These are phyloP conservation scores for Penicillium paxilli DNA, from an alignment of 495 filamentous ascomycete genomes.

Conservation along the genomic window DNA sequence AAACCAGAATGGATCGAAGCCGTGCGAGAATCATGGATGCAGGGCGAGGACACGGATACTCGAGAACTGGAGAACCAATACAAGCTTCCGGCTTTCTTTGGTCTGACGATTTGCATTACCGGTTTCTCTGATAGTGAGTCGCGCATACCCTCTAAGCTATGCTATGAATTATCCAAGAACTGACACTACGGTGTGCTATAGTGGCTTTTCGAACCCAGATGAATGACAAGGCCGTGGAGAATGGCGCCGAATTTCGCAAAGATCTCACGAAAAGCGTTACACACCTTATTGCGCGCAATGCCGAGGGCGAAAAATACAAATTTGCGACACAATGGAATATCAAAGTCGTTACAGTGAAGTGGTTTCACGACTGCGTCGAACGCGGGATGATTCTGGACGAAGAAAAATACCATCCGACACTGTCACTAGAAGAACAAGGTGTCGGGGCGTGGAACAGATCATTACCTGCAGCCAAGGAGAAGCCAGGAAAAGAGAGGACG, in stretches of 20 bases:
- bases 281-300: slow-evolving; percentile 77
- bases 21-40: slow-evolving; percentile 77
- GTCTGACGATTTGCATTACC: slow-evolving; percentile 79
- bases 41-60: slow-evolving; percentile 78
- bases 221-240: slow-evolving; percentile 57
- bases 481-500: slow-evolving; percentile 11
- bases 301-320: slow-evolving; percentile 84
- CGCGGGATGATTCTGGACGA: slow-evolving; percentile 95
- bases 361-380: slow-evolving; percentile 81
- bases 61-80: slow-evolving; percentile 61
- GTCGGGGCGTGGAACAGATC: slow-evolving; percentile 71
- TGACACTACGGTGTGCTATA: slow-evolving; percentile 27
- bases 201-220: slow-evolving; percentile 67
- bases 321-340: slow-evolving; percentile 80
- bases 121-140: slow-evolving; percentile 82
- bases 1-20: slow-evolving; percentile 80
- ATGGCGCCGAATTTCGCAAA: slow-evolving; percentile 80
- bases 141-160: not conserved
- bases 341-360: slow-evolving; percentile 75
- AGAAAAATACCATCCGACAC: slow-evolving; percentile 69
- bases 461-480: slow-evolving; percentile 33
- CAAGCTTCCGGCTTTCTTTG: slow-evolving; percentile 58
- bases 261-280: slow-evolving; percentile 82
- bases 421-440: slow-evolving; percentile 70
- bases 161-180: not conserved